Evolutionary conservation across 2,329 filamentous ascomycete genomes (phyloP), one percentile per base, ranked within the genome.

Genomic region (Fusarium foetens): DNA sequence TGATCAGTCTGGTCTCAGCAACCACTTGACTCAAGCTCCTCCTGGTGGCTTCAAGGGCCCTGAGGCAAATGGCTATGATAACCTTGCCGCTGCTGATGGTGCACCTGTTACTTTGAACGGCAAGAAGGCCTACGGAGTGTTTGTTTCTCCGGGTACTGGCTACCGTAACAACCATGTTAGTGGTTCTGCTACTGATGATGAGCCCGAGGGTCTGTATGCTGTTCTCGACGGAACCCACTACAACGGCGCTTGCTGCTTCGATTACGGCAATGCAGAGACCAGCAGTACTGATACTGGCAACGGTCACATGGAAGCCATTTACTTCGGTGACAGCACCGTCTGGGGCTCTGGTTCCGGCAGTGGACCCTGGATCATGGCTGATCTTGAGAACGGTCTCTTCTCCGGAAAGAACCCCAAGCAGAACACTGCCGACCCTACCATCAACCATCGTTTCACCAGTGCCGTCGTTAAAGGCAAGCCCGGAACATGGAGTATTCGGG

Each of bases 301-400:
- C 58, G 90, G 88, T 21, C 89, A 91, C 75, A 92, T 92, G 90
- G 90, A 92, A 76, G 88, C 90, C 60, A 88, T 92, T 64, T 92
- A 92, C 84, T 92, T 85, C 73, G 90, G 90, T 2, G 81, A 82
- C 77, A 86, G 76, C 77, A 88, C 83, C 0, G 65, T 66, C 71
- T 91, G 88, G 87, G 90, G 90, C 23, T 79, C 78, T 12, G 90
- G 90, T 13, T 62, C 86, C 8, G 90, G 89, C 48, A 84, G 73
- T 46, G 90, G 90, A 0, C 90, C 90, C 0, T 92, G 90, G 90
- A 77, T 92, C 72, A 91, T 92, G 89, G 90, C 89, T 1, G 90
- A 92, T 79, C 84, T 92, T 1, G 90, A 92, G 77, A 91, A 92
- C 68, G 88, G 88, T 7, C 80, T 92, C 5, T 92, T 91, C 81